Base-by-base conservation (phyloP, 495 filamentous ascomycete species). In the Penicillium cosmopolitanum region DNA sequence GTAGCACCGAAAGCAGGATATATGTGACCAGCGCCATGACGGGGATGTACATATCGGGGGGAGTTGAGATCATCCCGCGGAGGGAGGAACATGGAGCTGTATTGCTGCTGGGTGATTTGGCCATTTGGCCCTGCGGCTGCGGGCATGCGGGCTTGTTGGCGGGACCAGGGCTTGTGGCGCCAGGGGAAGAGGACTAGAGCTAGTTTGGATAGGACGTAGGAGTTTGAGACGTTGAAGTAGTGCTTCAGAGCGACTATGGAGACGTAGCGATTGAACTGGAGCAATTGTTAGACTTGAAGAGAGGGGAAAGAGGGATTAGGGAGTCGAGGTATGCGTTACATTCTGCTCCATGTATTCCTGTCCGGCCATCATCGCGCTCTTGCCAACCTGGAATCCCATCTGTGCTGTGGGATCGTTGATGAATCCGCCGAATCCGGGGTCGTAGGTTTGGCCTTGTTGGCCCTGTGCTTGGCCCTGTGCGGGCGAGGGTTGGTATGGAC, bases 31-130 rank as follows among this genome's bases (percentile, higher is more conserved):
- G 79, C 5, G 95, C 93, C 82, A 81, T 81, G 47, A 81, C 77
- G 31, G 95, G 95, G 63, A 99, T 98, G 81, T 99, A 99, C 91
- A 98, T 96, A 77, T 99, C 95, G 5, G 96, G 95, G 95, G 50
- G 91, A 93, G 74, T 99, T 99, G 71, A 97, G 81, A 71, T 99
- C 95, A 70, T 98, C 94, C 50, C 94, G 84, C n/a, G 95, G 95
- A 10, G 95, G 93, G 8, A 97, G 83, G 75, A 92, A 98, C 84
- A 90, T 90, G 44, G 88, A 89, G 53, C 93, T 89, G 64, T 83
- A 83, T 64, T 84, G 80, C 54, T 82, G 77, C 57, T 80, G 77
- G 19, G 66, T 64, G 13, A 82, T 76, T 63, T 89, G 84, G 9
- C 88, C 88, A 59, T 79, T 82, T 15, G 87, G 86, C 15, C 84